These are phyloP conservation scores for Auriscalpium vulgare DNA, from an alignment of 768 basidiomycete genomes.

Conservation along the genomic window DNA sequence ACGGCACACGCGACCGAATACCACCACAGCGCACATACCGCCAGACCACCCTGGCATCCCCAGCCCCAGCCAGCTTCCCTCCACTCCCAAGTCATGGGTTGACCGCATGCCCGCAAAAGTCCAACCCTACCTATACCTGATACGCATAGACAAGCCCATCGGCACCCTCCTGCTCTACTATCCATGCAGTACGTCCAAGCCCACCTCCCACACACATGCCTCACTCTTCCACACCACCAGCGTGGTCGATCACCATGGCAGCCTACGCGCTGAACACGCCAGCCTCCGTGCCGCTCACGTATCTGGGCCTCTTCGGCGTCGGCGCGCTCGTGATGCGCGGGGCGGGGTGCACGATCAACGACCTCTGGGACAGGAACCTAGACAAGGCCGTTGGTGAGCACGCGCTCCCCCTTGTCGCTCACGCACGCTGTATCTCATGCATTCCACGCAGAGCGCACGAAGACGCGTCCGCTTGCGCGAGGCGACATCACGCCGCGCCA, in stretches of 20 bases:
- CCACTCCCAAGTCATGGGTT: slow-evolving; percentile 46
- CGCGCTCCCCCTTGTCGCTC: not conserved
- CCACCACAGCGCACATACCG: too few species aligned
- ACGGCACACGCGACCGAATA: too few species aligned
- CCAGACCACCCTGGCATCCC: not conserved
- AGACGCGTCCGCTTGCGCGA: slow-evolving; percentile 76
- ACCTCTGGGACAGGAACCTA: slow-evolving; percentile 93
- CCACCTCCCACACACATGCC: not conserved
- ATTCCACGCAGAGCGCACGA: slow-evolving; percentile 61
- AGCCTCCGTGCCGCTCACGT: slow-evolving; percentile 59
- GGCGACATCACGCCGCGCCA: slow-evolving; percentile 72
- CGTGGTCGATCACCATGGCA: slow-evolving; percentile 98
- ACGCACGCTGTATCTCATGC: not conserved
- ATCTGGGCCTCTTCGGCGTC: slow-evolving; percentile 75
- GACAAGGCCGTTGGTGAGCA: slow-evolving; percentile 84
- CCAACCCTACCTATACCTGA: slow-evolving; percentile 78
- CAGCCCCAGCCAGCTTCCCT: not conserved
- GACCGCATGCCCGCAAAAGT: slow-evolving; percentile 51
- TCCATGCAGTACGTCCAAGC: slow-evolving; percentile 71
- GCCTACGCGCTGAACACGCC: slow-evolving; percentile 72
- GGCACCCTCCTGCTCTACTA: slow-evolving; percentile 88
- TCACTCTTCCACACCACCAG: slow-evolving; percentile 33
- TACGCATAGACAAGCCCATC: slow-evolving; percentile 92
- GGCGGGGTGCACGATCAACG: slow-evolving; percentile 97
- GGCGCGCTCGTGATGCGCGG: slow-evolving; percentile 96